phyloP scores from a whole-genome alignment of 2,329 filamentous ascomycete genomes.

The Hymenoscyphus linearis region DNA sequence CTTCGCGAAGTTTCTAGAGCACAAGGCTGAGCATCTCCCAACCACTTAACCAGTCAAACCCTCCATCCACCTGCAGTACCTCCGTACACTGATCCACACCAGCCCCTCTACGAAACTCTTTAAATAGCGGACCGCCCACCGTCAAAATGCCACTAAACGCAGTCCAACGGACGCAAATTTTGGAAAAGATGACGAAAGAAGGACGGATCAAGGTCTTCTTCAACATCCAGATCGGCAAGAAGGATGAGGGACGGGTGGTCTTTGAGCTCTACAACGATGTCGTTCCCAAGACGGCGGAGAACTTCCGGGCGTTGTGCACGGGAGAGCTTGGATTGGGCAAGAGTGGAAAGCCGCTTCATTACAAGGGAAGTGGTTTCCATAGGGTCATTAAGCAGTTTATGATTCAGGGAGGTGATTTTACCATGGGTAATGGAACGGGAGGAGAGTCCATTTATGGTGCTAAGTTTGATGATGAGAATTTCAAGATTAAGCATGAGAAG shows the following conservation, averaged over 20 bases:
- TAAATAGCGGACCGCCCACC: not conserved
- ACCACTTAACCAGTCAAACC: too few species aligned
- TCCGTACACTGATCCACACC: not conserved
- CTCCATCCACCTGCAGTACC: not conserved
- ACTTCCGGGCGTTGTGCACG: slow-evolving; percentile 91
- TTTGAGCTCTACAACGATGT: slow-evolving; percentile 77
- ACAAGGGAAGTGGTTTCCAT: slow-evolving; percentile 91
- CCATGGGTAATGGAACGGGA: slow-evolving; percentile 86
- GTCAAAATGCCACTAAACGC: slow-evolving; percentile 1
- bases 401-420: slow-evolving; percentile 98
- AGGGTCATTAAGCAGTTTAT: slow-evolving; percentile 98
- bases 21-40: too few species aligned
- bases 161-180: slow-evolving; percentile 31
- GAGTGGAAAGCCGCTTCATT: slow-evolving; percentile 79
- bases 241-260: slow-evolving; percentile 68
- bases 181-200: slow-evolving; percentile 31
- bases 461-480: slow-evolving; percentile 97
- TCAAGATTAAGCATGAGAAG: slow-evolving; percentile 82
- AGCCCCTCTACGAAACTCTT: not conserved
- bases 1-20: too few species aligned
- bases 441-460: slow-evolving; percentile 96
- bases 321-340: slow-evolving; percentile 87
- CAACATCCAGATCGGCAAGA: slow-evolving; percentile 77
- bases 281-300: slow-evolving; percentile 92
- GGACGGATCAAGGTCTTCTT: slow-evolving; percentile 74